A percentile compares a stretch with the other conserved stretches of the same genome.
These are phyloP conservation scores for Elaphomyces granulatus DNA, from an alignment of 495 filamentous ascomycete species.

Conservation along the genomic window DNA sequence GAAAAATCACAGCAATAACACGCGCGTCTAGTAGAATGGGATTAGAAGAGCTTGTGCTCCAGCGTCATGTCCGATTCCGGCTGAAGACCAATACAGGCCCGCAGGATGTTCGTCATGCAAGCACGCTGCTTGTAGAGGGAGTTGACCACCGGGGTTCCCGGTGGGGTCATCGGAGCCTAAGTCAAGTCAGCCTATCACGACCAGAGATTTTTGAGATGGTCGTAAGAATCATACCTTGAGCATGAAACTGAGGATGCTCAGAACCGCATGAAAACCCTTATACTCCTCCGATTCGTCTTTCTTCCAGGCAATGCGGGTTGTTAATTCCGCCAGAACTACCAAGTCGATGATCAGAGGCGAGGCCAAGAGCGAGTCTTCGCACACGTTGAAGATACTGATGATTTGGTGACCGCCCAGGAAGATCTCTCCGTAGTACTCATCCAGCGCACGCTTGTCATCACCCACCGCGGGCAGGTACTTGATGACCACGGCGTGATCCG, in stretches of 20 bases:
- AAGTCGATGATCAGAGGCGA: slow-evolving; percentile 96
- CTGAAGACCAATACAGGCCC: slow-evolving; percentile 91
- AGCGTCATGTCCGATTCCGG: slow-evolving; percentile 99
- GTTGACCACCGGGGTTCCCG: slow-evolving; percentile 93
- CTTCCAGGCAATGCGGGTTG: slow-evolving; percentile 95
- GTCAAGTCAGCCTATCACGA: slow-evolving; percentile 1
- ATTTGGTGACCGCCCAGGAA: slow-evolving; percentile 98
- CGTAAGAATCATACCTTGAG: slow-evolving; percentile 49
- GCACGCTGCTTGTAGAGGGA: slow-evolving; percentile 90
- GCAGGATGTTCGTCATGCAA: slow-evolving; percentile 96
- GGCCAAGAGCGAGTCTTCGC: slow-evolving; percentile 95
- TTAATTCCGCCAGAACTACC: slow-evolving; percentile 83
- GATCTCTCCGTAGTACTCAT: slow-evolving; percentile 99
- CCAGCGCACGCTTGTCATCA: slow-evolving; percentile 96
- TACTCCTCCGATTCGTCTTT: slow-evolving; percentile 50
- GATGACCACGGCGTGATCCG: slow-evolving; percentile 82
- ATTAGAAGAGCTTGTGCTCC: slow-evolving; percentile 91
- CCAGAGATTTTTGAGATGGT: background rate
- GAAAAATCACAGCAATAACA: no score
- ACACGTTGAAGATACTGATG: slow-evolving; percentile 96
- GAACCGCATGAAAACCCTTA: slow-evolving; percentile 91
- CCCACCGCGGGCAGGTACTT: slow-evolving; percentile 99
- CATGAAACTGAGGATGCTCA: slow-evolving; percentile 98
- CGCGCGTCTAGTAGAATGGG: no score
- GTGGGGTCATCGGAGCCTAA: slow-evolving; percentile 80